A percentile compares a stretch with the other conserved stretches of the same genome.
phyloP scores from a whole-genome alignment of 192 early-diverging fungal genomes.

The Entomortierella chlamydospora region DNA sequence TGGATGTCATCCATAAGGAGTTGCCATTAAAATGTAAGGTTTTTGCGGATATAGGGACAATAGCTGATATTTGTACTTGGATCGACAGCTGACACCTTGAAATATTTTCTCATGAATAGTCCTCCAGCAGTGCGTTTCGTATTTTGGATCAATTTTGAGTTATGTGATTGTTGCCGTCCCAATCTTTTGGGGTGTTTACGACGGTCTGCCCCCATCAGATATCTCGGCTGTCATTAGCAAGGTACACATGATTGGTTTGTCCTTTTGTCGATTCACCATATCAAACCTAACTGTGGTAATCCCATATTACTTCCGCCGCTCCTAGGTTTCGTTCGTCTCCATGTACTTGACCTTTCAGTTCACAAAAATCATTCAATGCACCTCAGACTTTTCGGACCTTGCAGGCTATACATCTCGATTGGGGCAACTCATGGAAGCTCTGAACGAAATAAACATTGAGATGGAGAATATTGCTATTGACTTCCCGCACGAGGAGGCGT shows the following conservation, averaged over 20 bases:
- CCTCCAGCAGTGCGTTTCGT: conserved; percentile 73
- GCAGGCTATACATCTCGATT: conserved; percentile 89
- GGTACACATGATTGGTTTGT: conserved; percentile 19
- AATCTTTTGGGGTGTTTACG: conserved; percentile 84
- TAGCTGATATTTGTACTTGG: background rate
- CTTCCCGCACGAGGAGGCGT: conserved; percentile 53
- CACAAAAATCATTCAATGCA: conserved; percentile 75
- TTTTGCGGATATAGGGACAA: background rate
- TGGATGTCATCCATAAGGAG: conserved; percentile 67
- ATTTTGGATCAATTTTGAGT: conserved; percentile 83
- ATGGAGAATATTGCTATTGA: conserved; percentile 63
- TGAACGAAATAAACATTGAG: conserved; percentile 65
- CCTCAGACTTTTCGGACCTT: conserved; percentile 76
- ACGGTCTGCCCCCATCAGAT: conserved; percentile 72
- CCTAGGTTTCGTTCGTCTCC: conserved; percentile 80
- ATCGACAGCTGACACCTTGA: background rate
- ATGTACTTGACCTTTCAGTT: conserved; percentile 89
- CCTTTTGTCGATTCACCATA: background rate
- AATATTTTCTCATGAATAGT: conserved; percentile 27
- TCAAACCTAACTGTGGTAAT: background rate
- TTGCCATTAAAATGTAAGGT: conserved; percentile 59
- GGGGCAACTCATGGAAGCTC: conserved; percentile 79
- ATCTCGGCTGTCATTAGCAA: conserved; percentile 82
- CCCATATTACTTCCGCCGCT: background rate
- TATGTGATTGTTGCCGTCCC: conserved; percentile 87